phyloP scores from a whole-genome alignment of 1,284 basidiomycete species.

The Apiotrichum domesticum region DNA sequence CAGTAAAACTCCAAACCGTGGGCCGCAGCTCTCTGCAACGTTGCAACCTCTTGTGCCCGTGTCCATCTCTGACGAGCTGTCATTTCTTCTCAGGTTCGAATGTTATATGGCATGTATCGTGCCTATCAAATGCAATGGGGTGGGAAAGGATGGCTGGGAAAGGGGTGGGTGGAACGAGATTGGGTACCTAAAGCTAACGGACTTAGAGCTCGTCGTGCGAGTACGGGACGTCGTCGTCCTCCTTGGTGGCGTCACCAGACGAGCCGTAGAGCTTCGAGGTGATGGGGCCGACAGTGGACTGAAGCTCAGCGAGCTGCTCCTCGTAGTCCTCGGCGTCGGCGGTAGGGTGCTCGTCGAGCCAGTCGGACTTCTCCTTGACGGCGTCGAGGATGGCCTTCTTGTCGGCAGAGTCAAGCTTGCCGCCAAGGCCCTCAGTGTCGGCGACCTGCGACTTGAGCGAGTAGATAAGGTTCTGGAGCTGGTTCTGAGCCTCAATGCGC shows the following conservation, averaged over 20 bases:
- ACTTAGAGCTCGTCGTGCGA: slow-evolving; percentile 48
- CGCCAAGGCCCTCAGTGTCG: slow-evolving; percentile 83
- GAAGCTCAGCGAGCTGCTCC: slow-evolving; percentile 77
- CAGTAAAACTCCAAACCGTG: no score
- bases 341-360: slow-evolving; percentile 74
- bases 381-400: slow-evolving; percentile 77
- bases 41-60: no score
- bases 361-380: slow-evolving; percentile 84
- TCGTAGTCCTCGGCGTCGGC: slow-evolving; percentile 83
- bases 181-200: not conserved
- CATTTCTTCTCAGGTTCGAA: not conserved
- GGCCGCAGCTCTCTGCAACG: no score
- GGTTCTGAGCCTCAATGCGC: slow-evolving; percentile 61
- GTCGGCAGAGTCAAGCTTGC: slow-evolving; percentile 79
- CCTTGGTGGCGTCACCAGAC: slow-evolving; percentile 31
- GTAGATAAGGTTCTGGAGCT: slow-evolving; percentile 51
- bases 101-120: not conserved
- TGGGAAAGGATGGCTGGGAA: not conserved
- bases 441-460: slow-evolving; percentile 77
- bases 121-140: slow-evolving; percentile 2
- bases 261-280: slow-evolving; percentile 70
- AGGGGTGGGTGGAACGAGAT: not conserved
- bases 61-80: no score
- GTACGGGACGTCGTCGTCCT: slow-evolving; percentile 40
- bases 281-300: slow-evolving; percentile 64